A percentile compares a stretch with the other conserved stretches of the same genome.
These are phyloP conservation scores for Aspergillus ibericus DNA, from an alignment of 2,329 filamentous ascomycete genomes.

Conservation along the genomic window DNA sequence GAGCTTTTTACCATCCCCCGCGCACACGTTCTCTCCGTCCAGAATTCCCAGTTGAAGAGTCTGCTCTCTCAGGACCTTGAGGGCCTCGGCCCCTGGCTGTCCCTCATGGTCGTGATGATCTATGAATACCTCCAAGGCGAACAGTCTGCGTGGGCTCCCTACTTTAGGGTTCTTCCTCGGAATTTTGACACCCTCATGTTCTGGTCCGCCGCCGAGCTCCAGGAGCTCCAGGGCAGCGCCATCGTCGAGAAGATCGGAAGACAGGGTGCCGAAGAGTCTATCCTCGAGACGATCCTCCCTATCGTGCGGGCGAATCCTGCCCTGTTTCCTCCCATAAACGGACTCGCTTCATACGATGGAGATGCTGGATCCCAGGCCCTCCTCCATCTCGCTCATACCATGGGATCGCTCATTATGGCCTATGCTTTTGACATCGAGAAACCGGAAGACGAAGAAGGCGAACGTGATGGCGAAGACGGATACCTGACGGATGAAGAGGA, in stretches of 20 bases:
- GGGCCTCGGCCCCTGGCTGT: constrained; percentile 52
- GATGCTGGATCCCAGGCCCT: constrained; percentile 48
- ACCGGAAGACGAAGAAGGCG: constrained; percentile 58
- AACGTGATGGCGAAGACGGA: constrained; percentile 48
- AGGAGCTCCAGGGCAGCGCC: constrained; percentile 72
- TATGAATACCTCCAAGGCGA: constrained; percentile 66
- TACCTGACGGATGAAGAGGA: constrained; percentile 64
- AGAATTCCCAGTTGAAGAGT: constrained; percentile 68
- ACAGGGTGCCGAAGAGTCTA: constrained; percentile 67
- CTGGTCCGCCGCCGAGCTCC: constrained; percentile 71
- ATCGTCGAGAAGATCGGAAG: constrained; percentile 76
- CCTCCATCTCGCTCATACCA: constrained; percentile 66
- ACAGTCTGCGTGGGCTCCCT: constrained; percentile 71
- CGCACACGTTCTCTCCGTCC: constrained; percentile 65
- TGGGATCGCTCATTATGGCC: constrained; percentile 88
- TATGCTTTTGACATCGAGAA: constrained; percentile 83
- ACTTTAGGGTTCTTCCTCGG: constrained; percentile 71
- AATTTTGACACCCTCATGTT: constrained; percentile 87
- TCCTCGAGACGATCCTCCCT: constrained; percentile 58
- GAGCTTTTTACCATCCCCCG: constrained; percentile 79
- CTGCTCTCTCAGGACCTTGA: constrained; percentile 58
- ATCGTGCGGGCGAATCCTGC: constrained; percentile 46
- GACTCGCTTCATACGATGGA: constrained; percentile 44
- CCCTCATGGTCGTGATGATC: constrained; percentile 75
- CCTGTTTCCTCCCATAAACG: constrained; percentile 42